Base-by-base conservation (phyloP, 352 stramenopile species). In the Globisporangium splendens region DNA sequence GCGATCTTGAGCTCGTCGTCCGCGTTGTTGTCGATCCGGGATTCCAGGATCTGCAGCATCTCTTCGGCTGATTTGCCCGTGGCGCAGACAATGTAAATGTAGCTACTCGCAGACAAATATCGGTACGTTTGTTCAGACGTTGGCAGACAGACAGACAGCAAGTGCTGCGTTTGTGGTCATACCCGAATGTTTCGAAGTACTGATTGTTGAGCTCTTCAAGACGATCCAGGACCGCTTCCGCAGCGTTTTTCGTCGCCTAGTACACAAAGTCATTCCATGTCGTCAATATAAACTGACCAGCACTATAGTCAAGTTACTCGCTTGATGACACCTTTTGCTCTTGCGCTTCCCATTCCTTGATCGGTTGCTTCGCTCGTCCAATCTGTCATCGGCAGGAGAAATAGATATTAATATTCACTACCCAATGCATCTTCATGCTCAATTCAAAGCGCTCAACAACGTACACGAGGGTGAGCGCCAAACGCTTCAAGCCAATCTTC, bases 11-110 rank as follows among this genome's bases (percentile, higher is more conserved):
- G 67, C 62, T 92, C 83, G 1, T 65, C 56, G 39, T 79, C 73
- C 0, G 59, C 21, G 15, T 47, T 65, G 58, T 89, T 88, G 33
- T 48, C 56, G 13, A 89, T 56, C 0, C 83, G 75, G 8, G 69
- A 77, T 58, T 91, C 68, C 14, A 93, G 61, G 59, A 93, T 88
- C 20, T 56, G 50, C 1, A 93, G 73, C 83, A 91, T 93, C 63
- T 91, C 80, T 6, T 73, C 56, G 4, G 83, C 80, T 14, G 80
- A 89, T 54, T 93, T 93, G 51, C 80, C 80, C 38, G 83, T 93
- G 12, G 80, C 80, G 48, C 83, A 93, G 12, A 93, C 75, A 50
- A 93, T 91, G 68, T 84, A 93, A 31, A 91, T 89, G 63, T 88
- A 90, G 14, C 77, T 89, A 47, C 11, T 31, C 28, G 5, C 28